Evolutionary conservation across 2,329 filamentous ascomycete genomes (phyloP).

Genomic region (Pezicula neosporulosa): DNA sequence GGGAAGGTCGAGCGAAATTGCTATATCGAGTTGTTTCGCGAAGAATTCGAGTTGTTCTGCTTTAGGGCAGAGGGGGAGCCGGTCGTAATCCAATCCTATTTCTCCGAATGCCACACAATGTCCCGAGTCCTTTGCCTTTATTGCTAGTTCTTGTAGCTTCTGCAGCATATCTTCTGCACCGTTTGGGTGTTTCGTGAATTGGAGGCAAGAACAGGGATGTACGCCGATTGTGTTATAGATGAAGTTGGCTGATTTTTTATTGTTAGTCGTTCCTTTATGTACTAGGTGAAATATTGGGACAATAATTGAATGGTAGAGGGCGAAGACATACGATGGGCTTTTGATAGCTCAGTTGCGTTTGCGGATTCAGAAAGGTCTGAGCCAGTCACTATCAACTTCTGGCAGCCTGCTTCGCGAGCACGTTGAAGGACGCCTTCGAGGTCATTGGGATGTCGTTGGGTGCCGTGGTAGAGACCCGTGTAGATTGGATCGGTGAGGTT

Average conservation of each 20-base stretch:
- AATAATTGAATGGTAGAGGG: conserved; percentile 2
- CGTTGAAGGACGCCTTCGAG: conserved; percentile 74
- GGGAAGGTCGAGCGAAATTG: conserved; percentile 62
- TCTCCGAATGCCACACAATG: conserved; percentile 77
- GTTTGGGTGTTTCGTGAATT: conserved; percentile 62
- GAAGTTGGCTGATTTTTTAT: conserved; percentile 55
- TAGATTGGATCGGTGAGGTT: conserved; percentile 94
- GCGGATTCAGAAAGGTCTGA: conserved; percentile 78
- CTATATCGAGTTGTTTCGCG: conserved; percentile 55
- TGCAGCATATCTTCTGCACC: conserved; percentile 46
- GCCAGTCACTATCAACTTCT: conserved; percentile 90
- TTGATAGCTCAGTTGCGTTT: conserved; percentile 70
- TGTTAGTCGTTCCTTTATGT: background rate
- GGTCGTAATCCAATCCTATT: conserved; percentile 94
- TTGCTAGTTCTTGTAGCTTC: conserved; percentile 61
- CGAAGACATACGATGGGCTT: conserved; percentile 62
- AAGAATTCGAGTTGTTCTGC: conserved; percentile 84
- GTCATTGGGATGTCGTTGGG: conserved; percentile 69
- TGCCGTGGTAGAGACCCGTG: conserved; percentile 78
- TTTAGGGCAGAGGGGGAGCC: conserved; percentile 76
- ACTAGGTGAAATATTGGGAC: conserved; percentile 6
- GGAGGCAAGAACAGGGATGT: conserved; percentile 82
- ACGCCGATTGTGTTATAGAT: conserved; percentile 92
- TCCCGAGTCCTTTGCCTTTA: conserved; percentile 42
- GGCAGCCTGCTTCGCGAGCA: conserved; percentile 73